phyloP scores from a whole-genome alignment of 768 basidiomycete genomes.

The Cytidiella melzeri region DNA sequence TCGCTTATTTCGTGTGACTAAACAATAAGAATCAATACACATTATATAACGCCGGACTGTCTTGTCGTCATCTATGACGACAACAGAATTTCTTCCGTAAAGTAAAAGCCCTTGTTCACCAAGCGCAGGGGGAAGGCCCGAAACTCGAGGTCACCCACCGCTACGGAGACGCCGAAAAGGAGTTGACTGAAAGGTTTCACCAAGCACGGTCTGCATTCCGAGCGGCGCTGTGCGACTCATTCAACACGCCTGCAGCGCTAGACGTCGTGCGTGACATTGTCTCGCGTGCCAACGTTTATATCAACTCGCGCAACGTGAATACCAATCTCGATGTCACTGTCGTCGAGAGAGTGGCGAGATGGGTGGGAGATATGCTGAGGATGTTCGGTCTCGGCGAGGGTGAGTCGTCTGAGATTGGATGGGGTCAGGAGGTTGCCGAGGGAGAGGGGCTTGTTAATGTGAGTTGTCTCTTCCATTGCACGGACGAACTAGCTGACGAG shows the following conservation, averaged over 20 bases:
- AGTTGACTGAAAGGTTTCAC: conserved; percentile 65
- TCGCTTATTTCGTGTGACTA: too few relatives aligned
- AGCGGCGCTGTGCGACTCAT: conserved; percentile 88
- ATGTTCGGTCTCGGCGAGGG: conserved; percentile 79
- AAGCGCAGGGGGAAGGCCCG: conserved; percentile 41
- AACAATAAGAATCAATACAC: too few relatives aligned
- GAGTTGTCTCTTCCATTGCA: conserved; percentile 14
- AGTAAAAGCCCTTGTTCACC: conserved; percentile 74
- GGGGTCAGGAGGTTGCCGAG: conserved; percentile 63
- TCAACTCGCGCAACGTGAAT: conserved; percentile 47
- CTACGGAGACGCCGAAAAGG: conserved; percentile 60
- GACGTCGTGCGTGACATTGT: conserved; percentile 74
- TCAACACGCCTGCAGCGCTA: conserved; percentile 88
- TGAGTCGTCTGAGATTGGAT: conserved; percentile 65
- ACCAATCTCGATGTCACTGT: conserved; percentile 55
- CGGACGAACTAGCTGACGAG: background rate
- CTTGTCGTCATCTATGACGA: background rate
- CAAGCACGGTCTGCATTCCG: conserved; percentile 75
- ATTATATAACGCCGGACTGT: too few relatives aligned
- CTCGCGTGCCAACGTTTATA: conserved; percentile 82
- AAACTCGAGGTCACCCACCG: conserved; percentile 57
- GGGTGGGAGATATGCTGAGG: conserved; percentile 68
- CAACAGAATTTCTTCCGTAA: conserved; percentile 89
- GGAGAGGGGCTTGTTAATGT: conserved; percentile 45
- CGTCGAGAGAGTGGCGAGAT: conserved; percentile 57